Conservation (phyloP, 2,329 filamentous ascomycete species). For the Alternaria alternata region DNA sequence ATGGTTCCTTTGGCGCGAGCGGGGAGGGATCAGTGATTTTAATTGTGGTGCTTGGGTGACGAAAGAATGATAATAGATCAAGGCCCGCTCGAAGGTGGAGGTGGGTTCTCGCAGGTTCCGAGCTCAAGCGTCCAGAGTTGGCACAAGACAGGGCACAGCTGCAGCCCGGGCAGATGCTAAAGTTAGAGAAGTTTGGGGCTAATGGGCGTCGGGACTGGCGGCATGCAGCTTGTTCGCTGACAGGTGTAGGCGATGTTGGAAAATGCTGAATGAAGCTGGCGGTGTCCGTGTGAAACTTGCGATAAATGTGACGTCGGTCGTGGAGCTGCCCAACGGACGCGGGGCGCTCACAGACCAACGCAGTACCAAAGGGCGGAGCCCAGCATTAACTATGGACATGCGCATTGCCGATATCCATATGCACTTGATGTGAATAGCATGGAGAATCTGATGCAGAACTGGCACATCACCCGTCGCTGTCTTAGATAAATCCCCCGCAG, state of each 20-base stretch:
- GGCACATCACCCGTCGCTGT: not conserved
- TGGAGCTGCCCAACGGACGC: slow-evolving; percentile 12
- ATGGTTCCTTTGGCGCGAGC: not conserved
- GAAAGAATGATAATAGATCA: slow-evolving; percentile 43
- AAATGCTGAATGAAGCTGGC: slow-evolving; percentile 11
- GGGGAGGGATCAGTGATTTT: slow-evolving; percentile 10
- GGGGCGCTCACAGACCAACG: slow-evolving; percentile 14
- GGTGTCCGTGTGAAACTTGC: slow-evolving; percentile 16
- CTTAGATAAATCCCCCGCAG: not conserved
- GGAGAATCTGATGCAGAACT: not conserved
- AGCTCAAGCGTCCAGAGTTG: slow-evolving; percentile 24
- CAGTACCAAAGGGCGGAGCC: slow-evolving; percentile 5
- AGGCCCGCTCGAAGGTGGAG: slow-evolving; percentile 31
- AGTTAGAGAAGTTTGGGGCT: slow-evolving; percentile 19
- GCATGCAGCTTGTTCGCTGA: slow-evolving; percentile 22
- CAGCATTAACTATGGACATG: not conserved
- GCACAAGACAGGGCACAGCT: slow-evolving; percentile 19
- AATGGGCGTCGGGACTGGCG: slow-evolving; percentile 20
- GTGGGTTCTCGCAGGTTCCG: slow-evolving; percentile 41
- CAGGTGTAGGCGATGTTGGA: slow-evolving; percentile 9
- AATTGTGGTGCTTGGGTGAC: slow-evolving; percentile 31
- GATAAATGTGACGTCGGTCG: slow-evolving; percentile 36
- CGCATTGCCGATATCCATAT: not conserved
- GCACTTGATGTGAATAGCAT: not conserved
- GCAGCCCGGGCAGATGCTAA: slow-evolving; percentile 21